Evolutionary conservation across 768 basidiomycete genomes (phyloP).

Genomic region (Suillus fuscotomentosus): DNA sequence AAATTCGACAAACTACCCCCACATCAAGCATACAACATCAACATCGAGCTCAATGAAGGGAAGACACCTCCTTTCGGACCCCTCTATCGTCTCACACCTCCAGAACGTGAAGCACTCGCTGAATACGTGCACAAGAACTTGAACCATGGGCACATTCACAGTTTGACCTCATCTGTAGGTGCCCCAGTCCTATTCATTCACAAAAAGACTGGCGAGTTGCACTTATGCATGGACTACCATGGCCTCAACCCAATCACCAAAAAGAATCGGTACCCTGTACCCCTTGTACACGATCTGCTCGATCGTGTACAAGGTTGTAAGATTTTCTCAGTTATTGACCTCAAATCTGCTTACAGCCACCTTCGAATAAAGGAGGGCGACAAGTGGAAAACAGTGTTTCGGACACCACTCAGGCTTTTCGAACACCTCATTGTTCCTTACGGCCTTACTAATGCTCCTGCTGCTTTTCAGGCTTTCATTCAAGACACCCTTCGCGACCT

Average conservation of each 20-base stretch:
- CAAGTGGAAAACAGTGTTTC: constrained; percentile 43
- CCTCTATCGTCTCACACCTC: constrained; percentile 33
- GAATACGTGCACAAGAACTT: constrained; percentile 38
- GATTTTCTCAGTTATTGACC: constrained; percentile 34
- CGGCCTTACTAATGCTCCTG: no score
- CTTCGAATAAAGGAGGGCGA: constrained; percentile 37
- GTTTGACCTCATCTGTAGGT: constrained; percentile 29
- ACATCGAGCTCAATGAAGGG: constrained; percentile 33
- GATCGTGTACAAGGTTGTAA: constrained; percentile 26
- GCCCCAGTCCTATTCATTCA: constrained; percentile 34
- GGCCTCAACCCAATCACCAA: no score
- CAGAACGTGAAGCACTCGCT: constrained; percentile 31
- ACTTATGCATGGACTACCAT: no score
- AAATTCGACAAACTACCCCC: constrained; percentile 31
- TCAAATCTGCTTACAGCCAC: constrained; percentile 37
- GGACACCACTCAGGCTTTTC: constrained; percentile 19
- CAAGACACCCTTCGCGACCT: no score
- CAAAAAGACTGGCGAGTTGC: constrained; percentile 25
- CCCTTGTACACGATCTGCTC: constrained; percentile 20
- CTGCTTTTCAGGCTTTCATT: no score
- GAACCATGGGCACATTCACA: constrained; percentile 9
- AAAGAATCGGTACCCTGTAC: no score
- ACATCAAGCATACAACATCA: constrained; percentile 31
- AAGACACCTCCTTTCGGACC: constrained; percentile 25
- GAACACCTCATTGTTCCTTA: no score